A percentile compares a stretch with the other conserved stretches of the same genome.
Evolutionary conservation across 140 eudicot genomes (phyloP).

Genomic region (Oenanthe javanica): DNA sequence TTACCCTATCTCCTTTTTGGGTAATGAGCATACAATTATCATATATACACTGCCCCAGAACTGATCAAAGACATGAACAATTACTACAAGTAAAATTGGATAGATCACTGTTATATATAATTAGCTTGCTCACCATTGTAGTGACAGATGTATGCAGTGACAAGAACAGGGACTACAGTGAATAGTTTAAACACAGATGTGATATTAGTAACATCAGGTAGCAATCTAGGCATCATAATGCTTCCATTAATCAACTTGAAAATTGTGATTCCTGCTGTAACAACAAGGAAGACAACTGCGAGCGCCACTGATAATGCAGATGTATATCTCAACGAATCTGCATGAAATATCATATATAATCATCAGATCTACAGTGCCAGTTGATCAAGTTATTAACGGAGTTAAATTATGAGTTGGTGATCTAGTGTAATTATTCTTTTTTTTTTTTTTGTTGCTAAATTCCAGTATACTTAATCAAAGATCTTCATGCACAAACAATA

Average conservation of each 20-base stretch:
- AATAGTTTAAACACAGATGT: slow-evolving; percentile 66
- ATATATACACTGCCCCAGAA: not conserved
- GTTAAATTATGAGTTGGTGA: not conserved
- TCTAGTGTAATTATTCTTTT: not conserved
- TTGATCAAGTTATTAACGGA: not conserved
- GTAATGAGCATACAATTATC: not conserved
- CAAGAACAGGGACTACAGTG: slow-evolving; percentile 91
- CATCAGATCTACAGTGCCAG: not conserved
- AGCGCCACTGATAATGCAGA: slow-evolving; percentile 90
- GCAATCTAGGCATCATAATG: slow-evolving; percentile 58
- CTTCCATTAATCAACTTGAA: slow-evolving; percentile 61
- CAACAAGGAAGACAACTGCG: slow-evolving; percentile 84
- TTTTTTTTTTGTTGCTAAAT: not conserved
- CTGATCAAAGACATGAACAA: not conserved
- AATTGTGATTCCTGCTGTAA: slow-evolving; percentile 77
- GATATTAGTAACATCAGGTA: slow-evolving; percentile 52
- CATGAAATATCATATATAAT: slow-evolving; percentile 2
- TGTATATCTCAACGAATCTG: slow-evolving; percentile 90
- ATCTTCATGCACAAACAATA: not conserved
- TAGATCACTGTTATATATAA: not conserved
- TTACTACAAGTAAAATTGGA: not conserved
- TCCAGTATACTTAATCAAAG: not conserved
- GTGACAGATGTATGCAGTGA: slow-evolving; percentile 93
- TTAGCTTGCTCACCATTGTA: slow-evolving; percentile 59
- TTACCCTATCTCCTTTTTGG: not conserved